Conservation (phyloP, 2,329 filamentous ascomycete species). For the Alternaria brassicae region DNA sequence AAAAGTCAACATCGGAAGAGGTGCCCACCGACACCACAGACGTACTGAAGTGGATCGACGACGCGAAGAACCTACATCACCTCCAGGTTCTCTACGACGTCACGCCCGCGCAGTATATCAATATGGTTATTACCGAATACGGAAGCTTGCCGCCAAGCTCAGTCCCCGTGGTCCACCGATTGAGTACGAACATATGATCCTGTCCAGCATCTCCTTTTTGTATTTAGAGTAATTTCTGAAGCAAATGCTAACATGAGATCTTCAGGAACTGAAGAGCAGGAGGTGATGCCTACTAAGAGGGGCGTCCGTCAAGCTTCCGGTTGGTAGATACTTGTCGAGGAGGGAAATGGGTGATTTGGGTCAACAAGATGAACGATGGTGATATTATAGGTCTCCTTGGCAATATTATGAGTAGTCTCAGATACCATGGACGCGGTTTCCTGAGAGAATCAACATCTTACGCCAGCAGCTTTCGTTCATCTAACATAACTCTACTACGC, state of each 20-base stretch:
- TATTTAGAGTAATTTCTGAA: constrained; percentile 1
- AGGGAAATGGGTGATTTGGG: not conserved
- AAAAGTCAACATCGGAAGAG: constrained; percentile 31
- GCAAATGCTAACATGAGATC: constrained; percentile 14
- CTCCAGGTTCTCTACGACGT: constrained; percentile 88
- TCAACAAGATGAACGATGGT: not conserved
- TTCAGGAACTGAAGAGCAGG: constrained; percentile 23
- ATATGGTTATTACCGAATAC: constrained; percentile 89
- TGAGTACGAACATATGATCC: constrained; percentile 52
- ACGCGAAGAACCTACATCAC: constrained; percentile 60
- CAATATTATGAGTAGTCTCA: not conserved
- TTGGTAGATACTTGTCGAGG: constrained; percentile 4
- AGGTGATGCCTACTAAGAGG: constrained; percentile 14
- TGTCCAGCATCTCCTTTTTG: constrained; percentile 20
- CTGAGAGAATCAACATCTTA: not conserved
- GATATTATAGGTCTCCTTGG: not conserved
- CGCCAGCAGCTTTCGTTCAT: not conserved
- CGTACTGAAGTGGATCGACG: constrained; percentile 49
- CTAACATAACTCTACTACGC: no score
- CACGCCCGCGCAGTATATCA: constrained; percentile 84
- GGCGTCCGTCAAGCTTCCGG: constrained; percentile 12
- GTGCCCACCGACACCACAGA: constrained; percentile 33
- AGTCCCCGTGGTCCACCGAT: constrained; percentile 75
- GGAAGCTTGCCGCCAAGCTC: constrained; percentile 86
- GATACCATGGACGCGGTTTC: no score